Base-by-base conservation (phyloP, 129 eudicot genomes). In the Artemisia argyi region DNA sequence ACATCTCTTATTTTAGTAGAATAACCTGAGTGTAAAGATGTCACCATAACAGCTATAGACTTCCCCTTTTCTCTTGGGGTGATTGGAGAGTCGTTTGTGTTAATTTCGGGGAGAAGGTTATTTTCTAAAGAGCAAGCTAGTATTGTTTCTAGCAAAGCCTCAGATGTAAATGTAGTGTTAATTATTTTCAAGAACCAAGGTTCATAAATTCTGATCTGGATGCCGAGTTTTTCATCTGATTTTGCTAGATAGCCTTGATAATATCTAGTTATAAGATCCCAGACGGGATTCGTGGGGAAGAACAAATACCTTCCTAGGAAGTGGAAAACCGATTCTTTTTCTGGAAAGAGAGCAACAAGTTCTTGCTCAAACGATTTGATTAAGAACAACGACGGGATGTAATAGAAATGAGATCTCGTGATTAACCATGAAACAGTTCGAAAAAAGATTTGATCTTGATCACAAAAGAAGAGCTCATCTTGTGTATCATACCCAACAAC, bases 201-300 rank as follows among this genome's bases (percentile, higher is more conserved):
- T n/a, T 61, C 5, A 28, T 28, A 28, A 3, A 6, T 5, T 61
- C 47, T 28, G 46, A 61, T 28, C n/a, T 61, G 66, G 18, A 61
- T 28, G 66, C 47, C 66, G 7, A 61, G 14, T 28, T 26, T 61
- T 61, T 61, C 66, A 61, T 61, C 66, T 28, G 66, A 61, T 12
- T 61, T 28, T 4, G 47, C 66, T 61, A 61, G 46, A 28, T 61
- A 28, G 0, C 12, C 42, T 13, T 7, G 19, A 14, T 61, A 61
- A 42, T 22, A 61, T 61, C 17, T 61, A 10, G 66, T 61, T 61
- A 61, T 61, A 61, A 61, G 19, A 61, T 61, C 66, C 66, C 66
- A 61, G n/a, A 61, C 66, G 3, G 11, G 46, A 61, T 61, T 61
- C 3, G 66, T 11, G 46, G 66, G 47, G n/a, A 28, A 28, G 19